Conservation (phyloP, 306 rosid genomes). For the Fragaria vesca region DNA sequence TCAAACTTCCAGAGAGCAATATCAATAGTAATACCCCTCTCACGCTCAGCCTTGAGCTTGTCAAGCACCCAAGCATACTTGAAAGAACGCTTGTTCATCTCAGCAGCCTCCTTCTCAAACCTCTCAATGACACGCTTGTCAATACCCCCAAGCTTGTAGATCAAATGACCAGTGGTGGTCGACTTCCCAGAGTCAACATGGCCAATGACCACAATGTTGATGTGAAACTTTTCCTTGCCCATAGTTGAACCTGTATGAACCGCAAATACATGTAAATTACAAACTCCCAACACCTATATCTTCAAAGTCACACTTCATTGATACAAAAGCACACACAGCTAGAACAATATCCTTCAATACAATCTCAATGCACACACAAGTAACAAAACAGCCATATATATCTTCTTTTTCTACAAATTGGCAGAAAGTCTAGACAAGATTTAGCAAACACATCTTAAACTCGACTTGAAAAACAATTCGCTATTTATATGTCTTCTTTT, state of each 20-base stretch:
- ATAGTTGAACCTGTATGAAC: slow-evolving; percentile 27
- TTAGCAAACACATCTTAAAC: background rate
- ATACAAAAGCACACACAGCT: background rate
- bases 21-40: slow-evolving; percentile 89
- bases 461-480: background rate
- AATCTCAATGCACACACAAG: background rate
- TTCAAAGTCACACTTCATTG: background rate
- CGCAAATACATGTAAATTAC: background rate
- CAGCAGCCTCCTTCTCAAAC: slow-evolving; percentile 93
- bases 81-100: slow-evolving; percentile 96
- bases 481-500: background rate
- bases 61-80: slow-evolving; percentile 97
- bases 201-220: slow-evolving; percentile 91
- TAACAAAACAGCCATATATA: too few species aligned
- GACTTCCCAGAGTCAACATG: slow-evolving; percentile 95
- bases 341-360: background rate
- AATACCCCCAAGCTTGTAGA: slow-evolving; percentile 93
- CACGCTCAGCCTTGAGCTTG: slow-evolving; percentile 97
- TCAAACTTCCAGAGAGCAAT: slow-evolving; percentile 94
- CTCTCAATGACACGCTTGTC: slow-evolving; percentile 96
- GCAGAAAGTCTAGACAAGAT: background rate
- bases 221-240: slow-evolving; percentile 90
- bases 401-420: background rate
- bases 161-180: slow-evolving; percentile 85
- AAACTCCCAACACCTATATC: background rate